phyloP scores from a whole-genome alignment of 192 early-diverging fungal species.

The Paraglomus occultum region DNA sequence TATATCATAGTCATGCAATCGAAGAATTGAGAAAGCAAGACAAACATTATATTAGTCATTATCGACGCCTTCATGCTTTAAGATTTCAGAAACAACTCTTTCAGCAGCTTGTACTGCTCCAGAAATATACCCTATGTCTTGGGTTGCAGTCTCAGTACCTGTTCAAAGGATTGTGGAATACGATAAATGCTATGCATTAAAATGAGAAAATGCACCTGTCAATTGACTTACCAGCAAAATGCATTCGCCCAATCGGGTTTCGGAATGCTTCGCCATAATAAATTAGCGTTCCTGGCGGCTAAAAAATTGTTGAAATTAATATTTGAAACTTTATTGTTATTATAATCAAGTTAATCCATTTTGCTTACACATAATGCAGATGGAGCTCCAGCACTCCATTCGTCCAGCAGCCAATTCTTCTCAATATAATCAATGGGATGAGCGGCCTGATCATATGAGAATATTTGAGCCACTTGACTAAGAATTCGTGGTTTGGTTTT shows the following conservation, averaged over 20 bases:
- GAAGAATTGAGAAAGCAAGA: too few relatives aligned
- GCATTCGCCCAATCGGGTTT: conserved; percentile 15
- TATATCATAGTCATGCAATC: too few relatives aligned
- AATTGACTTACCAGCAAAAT: conserved; percentile 28
- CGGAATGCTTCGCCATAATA: conserved; percentile 27
- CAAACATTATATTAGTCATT: too few relatives aligned
- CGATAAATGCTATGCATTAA: not conserved
- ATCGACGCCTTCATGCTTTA: conserved; percentile 7
- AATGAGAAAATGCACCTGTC: not conserved
- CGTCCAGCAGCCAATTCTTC: conserved; percentile 8
- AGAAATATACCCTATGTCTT: conserved; percentile 21
- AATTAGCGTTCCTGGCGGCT: conserved; percentile 14
- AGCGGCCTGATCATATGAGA: not conserved
- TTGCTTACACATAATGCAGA: not conserved
- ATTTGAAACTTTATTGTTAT: too few relatives aligned
- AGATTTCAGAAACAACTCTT: conserved; percentile 1
- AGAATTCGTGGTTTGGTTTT: not conserved
- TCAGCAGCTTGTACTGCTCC: conserved; percentile 26
- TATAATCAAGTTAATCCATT: not conserved
- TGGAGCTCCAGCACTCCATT: not conserved
- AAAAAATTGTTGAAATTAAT: not conserved
- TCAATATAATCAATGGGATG: conserved; percentile 18
- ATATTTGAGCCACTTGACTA: not conserved
- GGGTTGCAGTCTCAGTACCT: conserved; percentile 22
- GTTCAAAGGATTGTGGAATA: not conserved